Conservation (phyloP, 257 asterid species). For the Penstemon newberryi region DNA sequence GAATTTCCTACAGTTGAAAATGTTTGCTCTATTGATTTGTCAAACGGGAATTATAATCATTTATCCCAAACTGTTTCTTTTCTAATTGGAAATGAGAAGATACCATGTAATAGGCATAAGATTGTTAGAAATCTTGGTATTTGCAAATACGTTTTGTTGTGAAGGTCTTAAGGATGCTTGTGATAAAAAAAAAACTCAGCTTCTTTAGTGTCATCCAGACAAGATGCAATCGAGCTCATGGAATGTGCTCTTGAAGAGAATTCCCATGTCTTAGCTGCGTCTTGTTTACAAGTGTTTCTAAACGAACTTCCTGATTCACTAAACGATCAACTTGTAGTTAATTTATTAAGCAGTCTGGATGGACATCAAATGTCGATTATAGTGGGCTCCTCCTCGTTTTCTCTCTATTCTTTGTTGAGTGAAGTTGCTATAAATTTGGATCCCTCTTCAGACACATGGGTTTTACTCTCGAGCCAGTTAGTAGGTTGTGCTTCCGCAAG, state of each 20-base stretch:
- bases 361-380: slow-evolving; percentile 64
- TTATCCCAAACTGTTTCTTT: slow-evolving; percentile 55
- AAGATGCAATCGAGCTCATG: slow-evolving; percentile 83
- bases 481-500: slow-evolving; percentile 59
- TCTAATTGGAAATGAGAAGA: slow-evolving; percentile 66
- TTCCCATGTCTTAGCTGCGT: slow-evolving; percentile 79
- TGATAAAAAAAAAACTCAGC: slow-evolving; percentile 87
- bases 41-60: slow-evolving; percentile 15
- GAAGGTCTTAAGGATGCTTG: slow-evolving; percentile 88
- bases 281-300: slow-evolving; percentile 87
- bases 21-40: slow-evolving; percentile 24
- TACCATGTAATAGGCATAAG: slow-evolving; percentile 68
- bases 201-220: slow-evolving; percentile 64
- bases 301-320: slow-evolving; percentile 74
- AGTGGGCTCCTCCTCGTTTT: slow-evolving; percentile 75
- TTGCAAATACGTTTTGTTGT: slow-evolving; percentile 94
- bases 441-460: slow-evolving; percentile 68
- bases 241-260: slow-evolving; percentile 90
- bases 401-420: slow-evolving; percentile 77
- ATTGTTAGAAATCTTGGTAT: slow-evolving; percentile 86
- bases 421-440: slow-evolving; percentile 77
- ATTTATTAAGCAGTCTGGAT: slow-evolving; percentile 60
- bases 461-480: slow-evolving; percentile 62
- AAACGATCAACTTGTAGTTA: slow-evolving; percentile 63
- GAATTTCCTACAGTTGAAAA: slow-evolving; percentile 51